phyloP scores from a whole-genome alignment of 78 protist species.

The Dictyostelium intermedium region DNA sequence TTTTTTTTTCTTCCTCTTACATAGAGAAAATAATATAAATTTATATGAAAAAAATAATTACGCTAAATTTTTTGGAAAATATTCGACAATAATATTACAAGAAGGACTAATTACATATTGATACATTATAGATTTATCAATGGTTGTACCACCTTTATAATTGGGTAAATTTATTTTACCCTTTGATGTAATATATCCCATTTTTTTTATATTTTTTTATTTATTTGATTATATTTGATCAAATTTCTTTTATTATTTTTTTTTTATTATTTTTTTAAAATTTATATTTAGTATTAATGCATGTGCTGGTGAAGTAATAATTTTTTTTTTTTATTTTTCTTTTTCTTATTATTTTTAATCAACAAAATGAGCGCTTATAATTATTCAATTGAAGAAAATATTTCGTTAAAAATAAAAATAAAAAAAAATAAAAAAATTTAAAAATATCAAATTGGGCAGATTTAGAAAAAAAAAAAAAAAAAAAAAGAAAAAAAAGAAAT shows the following conservation, averaged over 20 bases:
- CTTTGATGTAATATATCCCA: constrained; percentile 38
- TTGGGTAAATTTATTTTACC: constrained; percentile 9
- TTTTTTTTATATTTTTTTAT: background rate
- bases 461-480: background rate
- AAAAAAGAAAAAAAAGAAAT: background rate
- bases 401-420: background rate
- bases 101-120: constrained; percentile 47
- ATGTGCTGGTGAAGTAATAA: background rate
- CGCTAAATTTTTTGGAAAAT: constrained; percentile 48
- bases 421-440: background rate
- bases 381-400: too few relatives aligned
- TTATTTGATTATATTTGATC: background rate
- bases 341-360: background rate
- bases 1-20: background rate
- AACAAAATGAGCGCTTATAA: background rate
- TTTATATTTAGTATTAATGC: background rate
- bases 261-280: too few relatives aligned
- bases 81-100: constrained; percentile 52
- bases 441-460: background rate
- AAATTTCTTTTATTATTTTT: too few relatives aligned
- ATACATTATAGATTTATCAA: constrained; percentile 57
- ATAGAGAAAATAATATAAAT: background rate
- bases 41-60: background rate
- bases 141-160: constrained; percentile 62
- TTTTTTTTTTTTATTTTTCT: background rate